A percentile compares a stretch with the other conserved stretches of the same genome.
These are phyloP conservation scores for Pyronema omphalodes DNA, from an alignment of 495 filamentous ascomycete genomes.

Conservation along the genomic window DNA sequence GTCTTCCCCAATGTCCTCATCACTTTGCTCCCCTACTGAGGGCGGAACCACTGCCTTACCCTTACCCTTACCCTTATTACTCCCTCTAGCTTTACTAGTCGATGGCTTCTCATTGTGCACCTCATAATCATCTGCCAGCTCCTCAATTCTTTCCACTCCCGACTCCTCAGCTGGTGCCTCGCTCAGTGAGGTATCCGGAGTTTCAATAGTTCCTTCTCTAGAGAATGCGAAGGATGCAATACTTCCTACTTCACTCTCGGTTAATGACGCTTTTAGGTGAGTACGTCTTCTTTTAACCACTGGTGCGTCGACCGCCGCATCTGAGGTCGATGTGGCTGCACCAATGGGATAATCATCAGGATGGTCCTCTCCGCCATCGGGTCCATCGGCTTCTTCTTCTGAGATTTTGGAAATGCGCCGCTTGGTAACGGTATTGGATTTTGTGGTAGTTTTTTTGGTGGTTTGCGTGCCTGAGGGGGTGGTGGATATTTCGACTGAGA, in stretches of 20 bases:
- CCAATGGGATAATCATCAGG: not conserved
- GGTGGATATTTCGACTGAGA: too few relatives aligned
- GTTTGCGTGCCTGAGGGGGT: too few relatives aligned
- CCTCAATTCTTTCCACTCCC: not conserved
- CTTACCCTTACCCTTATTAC: not conserved
- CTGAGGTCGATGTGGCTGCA: not conserved
- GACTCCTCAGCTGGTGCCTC: not conserved
- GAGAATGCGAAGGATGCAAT: slow-evolving; percentile 14
- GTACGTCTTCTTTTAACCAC: not conserved
- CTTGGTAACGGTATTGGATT: too few relatives aligned
- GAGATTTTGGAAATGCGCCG: too few relatives aligned
- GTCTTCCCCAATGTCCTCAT: not conserved
- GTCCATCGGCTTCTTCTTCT: slow-evolving; percentile 12
- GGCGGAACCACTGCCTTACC: not conserved
- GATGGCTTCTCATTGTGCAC: not conserved
- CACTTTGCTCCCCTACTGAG: not conserved
- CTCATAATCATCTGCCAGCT: not conserved
- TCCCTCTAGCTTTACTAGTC: too few relatives aligned
- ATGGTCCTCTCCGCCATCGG: slow-evolving; percentile 22
- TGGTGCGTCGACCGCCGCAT: not conserved
- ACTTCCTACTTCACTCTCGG: slow-evolving; percentile 5
- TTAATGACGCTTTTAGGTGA: not conserved
- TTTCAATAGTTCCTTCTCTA: not conserved
- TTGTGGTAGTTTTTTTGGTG: too few relatives aligned
- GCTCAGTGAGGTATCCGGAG: slow-evolving; percentile 12